These are phyloP conservation scores for Andrographis paniculata DNA, from an alignment of 305 asterid genomes.

Conservation along the genomic window DNA sequence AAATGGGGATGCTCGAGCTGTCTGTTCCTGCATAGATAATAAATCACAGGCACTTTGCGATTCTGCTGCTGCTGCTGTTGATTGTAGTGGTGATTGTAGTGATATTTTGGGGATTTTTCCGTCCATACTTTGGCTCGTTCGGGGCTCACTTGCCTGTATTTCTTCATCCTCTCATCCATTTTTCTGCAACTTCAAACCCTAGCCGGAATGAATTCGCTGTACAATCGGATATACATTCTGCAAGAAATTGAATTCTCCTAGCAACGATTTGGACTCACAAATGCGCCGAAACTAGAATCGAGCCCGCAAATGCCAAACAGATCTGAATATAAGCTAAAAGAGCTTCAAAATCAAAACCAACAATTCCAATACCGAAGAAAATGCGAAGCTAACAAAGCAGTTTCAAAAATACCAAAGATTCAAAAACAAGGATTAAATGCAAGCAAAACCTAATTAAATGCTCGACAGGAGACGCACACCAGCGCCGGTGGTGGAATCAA, in stretches of 20 bases:
- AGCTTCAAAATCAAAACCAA: neutral
- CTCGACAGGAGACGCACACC: neutral
- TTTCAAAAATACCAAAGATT: conserved; percentile 9
- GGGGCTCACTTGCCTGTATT: conserved; percentile 55
- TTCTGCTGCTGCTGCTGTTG: conserved; percentile 16
- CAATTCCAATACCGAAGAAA: neutral
- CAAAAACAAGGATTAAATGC: neutral
- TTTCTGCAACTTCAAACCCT: conserved; percentile 1
- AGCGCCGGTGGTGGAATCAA: neutral
- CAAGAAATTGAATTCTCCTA: neutral
- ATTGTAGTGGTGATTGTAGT: conserved; percentile 34
- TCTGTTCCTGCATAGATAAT: conserved; percentile 73
- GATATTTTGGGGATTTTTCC: conserved; percentile 72
- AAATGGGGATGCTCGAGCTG: conserved; percentile 98
- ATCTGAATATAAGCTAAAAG: neutral
- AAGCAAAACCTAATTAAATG: neutral
- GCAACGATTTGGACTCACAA: neutral
- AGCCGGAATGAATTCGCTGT: conserved; percentile 5
- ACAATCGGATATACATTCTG: neutral
- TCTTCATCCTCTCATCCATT: conserved; percentile 69
- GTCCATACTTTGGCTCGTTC: conserved; percentile 88
- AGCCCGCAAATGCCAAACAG: neutral
- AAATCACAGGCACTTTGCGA: conserved; percentile 62
- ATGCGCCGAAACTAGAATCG: neutral
- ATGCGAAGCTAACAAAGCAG: neutral